Evolutionary conservation across 495 filamentous ascomycete species (phyloP), one percentile per base, ranked within the genome.

Genomic region (Staphylotrichum longicolle): DNA sequence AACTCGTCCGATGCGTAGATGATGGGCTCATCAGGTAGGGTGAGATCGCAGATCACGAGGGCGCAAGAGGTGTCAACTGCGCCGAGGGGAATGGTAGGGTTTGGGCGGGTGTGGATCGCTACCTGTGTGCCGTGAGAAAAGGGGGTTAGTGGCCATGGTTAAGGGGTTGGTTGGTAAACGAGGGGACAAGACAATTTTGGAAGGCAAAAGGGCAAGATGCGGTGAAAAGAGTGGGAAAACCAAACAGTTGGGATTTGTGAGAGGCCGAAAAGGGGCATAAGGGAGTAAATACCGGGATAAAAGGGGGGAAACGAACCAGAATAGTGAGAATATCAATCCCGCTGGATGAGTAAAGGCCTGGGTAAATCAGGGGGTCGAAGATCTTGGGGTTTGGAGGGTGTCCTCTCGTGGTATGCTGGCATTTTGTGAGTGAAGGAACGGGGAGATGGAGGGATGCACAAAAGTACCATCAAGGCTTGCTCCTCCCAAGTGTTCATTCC

Each of bases 1-100:
- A 80, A 83, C 4, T 74, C 41, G 5, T 75, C 71, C 12, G 79
- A 78, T 10, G 74, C 76, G 58, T 83, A 83, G 15, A 83, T 70
- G 50, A 83, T 77, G 34, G 81, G 80, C 27, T 63, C 66, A 60
- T 83, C 79, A 8, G 70, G 71, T 20, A 68, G 62, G 20, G 67
- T 62, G 37, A 81, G 67, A 60, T 82, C 78, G 71, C 79, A 80
- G 61, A 83, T 63, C 40, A 81, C 62, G 39, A 83, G 67, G n/a
- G 79, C 72, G 57, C 74, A 80, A 1, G 75, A 75, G 27, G 67
- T 66, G 61, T 83, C 81, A 60, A 83, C 69, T 40, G 73, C 65
- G 3, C 79, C 80, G 20, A 83, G 65, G 7, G 78, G 62, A 44
- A 81, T 64, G n/a, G 67, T 63, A 0, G 79, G 79, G 34, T 77